Percentiles rank a stretch among this genome's conserved stretches.
Conservation (phyloP, 495 filamentous ascomycete genomes). For the Geopyxis carbonaria region DNA sequence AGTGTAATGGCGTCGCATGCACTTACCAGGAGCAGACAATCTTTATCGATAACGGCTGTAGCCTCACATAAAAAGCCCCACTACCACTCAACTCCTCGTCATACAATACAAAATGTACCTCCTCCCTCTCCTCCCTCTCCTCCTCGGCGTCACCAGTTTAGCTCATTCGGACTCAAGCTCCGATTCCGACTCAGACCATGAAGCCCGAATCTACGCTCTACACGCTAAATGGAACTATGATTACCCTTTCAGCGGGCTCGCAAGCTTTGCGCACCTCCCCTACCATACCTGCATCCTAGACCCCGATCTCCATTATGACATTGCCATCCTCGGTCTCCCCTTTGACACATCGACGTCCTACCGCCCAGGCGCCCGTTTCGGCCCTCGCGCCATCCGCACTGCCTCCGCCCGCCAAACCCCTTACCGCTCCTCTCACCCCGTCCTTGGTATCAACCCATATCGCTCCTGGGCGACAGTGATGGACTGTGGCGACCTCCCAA, state of each 20-base stretch:
- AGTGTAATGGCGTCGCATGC: no score
- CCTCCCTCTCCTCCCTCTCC: no score
- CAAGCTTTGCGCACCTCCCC: constrained; percentile 64
- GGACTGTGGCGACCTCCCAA: constrained; percentile 73
- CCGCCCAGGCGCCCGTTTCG: constrained; percentile 69
- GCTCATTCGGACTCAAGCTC: no score
- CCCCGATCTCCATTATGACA: constrained; percentile 51
- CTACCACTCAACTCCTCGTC: no score
- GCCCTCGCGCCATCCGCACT: constrained; percentile 64
- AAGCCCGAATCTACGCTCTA: no score
- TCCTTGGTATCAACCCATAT: constrained; percentile 63
- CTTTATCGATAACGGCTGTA: no score
- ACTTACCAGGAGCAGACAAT: no score
- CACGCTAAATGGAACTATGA: constrained; percentile 20
- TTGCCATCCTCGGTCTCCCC: constrained; percentile 63
- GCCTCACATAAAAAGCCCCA: no score
- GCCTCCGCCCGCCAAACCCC: constrained; percentile 56
- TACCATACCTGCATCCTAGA: constrained; percentile 57
- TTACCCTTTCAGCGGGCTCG: constrained; percentile 64
- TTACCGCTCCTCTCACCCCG: constrained; percentile 60
- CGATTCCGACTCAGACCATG: no score
- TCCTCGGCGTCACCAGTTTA: no score
- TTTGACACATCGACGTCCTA: constrained; percentile 75
- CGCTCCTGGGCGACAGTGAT: constrained; percentile 52
- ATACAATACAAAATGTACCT: no score